Evolutionary conservation across 2,329 filamentous ascomycete genomes (phyloP).

Genomic region (Penicillium sp.): DNA sequence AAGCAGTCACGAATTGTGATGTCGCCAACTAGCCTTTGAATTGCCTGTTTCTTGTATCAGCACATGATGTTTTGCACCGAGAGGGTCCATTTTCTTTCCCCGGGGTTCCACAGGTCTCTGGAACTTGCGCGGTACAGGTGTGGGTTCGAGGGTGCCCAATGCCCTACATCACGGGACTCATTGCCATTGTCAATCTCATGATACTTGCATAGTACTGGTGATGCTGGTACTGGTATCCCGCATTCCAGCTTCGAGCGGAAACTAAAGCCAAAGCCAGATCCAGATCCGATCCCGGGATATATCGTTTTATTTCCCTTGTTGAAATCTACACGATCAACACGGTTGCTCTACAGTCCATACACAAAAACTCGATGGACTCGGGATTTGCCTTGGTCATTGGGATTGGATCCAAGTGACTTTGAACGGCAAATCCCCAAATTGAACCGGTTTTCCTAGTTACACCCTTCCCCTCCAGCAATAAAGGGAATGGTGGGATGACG

Average conservation of each 20-base stretch:
- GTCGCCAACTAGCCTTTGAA: constrained; percentile 22
- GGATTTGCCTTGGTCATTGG: background rate
- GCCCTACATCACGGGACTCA: background rate
- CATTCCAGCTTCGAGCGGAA: background rate
- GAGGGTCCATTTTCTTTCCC: background rate
- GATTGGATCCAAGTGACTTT: background rate
- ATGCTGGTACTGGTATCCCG: background rate
- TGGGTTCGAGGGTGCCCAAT: background rate
- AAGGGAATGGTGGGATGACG: background rate
- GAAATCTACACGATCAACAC: background rate
- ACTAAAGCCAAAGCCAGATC: background rate
- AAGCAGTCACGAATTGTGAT: constrained; percentile 25
- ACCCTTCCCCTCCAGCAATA: background rate
- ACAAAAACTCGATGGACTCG: background rate
- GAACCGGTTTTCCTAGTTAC: background rate
- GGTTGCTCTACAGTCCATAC: background rate
- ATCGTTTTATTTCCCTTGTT: background rate
- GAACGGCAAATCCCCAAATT: background rate
- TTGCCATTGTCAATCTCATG: background rate
- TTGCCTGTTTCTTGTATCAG: background rate
- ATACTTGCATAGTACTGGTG: background rate
- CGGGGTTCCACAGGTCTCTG: background rate
- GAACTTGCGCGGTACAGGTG: background rate
- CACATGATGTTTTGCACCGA: background rate
- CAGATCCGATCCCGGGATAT: background rate